phyloP scores from a whole-genome alignment of 331 rosid genomes.

The Stylosanthes scabra region DNA sequence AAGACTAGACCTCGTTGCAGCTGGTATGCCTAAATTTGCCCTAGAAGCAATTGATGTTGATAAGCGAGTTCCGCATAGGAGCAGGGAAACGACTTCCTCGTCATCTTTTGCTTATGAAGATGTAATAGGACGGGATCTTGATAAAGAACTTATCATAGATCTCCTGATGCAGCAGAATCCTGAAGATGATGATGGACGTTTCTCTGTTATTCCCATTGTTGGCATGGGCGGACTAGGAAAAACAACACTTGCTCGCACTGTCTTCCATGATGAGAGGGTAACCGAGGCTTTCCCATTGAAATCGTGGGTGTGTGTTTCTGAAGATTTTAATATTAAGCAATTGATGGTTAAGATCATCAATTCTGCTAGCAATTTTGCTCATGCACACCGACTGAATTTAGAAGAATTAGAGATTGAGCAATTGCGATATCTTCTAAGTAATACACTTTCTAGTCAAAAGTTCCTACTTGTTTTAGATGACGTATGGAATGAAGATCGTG shows the following conservation, averaged over 20 bases:
- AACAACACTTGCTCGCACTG: conserved; percentile 29
- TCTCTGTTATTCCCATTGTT: conserved; percentile 28
- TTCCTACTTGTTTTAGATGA: conserved; percentile 41
- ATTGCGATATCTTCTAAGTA: background rate
- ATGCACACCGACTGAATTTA: background rate
- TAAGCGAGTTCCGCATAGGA: too few relatives aligned
- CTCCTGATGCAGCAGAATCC: conserved; percentile 7
- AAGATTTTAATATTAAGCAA: conserved; percentile 11
- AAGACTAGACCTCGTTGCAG: conserved; percentile 16
- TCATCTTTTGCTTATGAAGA: too few relatives aligned
- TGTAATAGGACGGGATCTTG: conserved; percentile 47
- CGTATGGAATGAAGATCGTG: conserved; percentile 33
- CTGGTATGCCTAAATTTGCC: too few relatives aligned
- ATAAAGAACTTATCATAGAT: conserved; percentile 10
- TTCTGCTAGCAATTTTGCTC: background rate
- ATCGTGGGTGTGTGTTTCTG: conserved; percentile 30
- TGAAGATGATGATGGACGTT: background rate
- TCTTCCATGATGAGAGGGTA: conserved; percentile 5
- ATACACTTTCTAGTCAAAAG: background rate
- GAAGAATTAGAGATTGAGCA: background rate
- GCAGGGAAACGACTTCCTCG: conserved; percentile 18
- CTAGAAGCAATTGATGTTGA: too few relatives aligned
- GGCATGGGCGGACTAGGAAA: conserved; percentile 40
- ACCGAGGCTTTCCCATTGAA: background rate
- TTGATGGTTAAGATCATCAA: conserved; percentile 11